Conservation (phyloP, 2,329 filamentous ascomycete genomes). For the Fusarium bulbicola region DNA sequence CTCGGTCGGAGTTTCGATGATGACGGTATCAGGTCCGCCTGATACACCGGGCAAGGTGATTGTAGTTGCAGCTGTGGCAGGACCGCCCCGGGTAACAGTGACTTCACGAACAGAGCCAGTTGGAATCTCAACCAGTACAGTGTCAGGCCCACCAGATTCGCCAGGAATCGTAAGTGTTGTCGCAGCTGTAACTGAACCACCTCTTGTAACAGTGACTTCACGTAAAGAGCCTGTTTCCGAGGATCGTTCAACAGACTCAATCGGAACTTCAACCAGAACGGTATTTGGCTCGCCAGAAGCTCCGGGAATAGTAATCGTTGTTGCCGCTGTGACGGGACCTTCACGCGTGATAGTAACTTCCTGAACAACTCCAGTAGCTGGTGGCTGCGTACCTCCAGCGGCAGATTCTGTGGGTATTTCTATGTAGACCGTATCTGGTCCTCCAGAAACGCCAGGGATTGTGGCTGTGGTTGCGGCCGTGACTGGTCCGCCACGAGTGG, state of each 20-base stretch:
- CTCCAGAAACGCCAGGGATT: background rate
- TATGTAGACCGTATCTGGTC: background rate
- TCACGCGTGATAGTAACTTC: background rate
- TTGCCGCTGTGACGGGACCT: background rate
- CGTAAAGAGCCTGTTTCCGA: background rate
- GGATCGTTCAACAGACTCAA: background rate
- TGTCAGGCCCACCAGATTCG: background rate
- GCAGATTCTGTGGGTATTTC: background rate
- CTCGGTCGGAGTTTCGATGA: background rate
- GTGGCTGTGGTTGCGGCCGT: background rate
- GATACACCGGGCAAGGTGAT: background rate
- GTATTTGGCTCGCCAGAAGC: background rate
- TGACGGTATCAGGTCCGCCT: background rate
- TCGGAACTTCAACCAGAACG: constrained; percentile 1
- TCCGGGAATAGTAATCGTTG: background rate
- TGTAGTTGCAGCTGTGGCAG: background rate
- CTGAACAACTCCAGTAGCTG: background rate
- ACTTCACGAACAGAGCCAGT: background rate
- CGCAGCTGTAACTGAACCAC: background rate
- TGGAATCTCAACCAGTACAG: constrained; percentile 8
- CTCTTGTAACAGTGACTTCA: background rate
- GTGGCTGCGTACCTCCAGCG: accelerated
- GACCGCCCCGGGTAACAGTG: background rate
- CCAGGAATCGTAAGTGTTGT: background rate
- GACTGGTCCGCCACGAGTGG: background rate